Base-by-base conservation (phyloP, 139 green algal genomes). In the Nannochloris sp. region DNA sequence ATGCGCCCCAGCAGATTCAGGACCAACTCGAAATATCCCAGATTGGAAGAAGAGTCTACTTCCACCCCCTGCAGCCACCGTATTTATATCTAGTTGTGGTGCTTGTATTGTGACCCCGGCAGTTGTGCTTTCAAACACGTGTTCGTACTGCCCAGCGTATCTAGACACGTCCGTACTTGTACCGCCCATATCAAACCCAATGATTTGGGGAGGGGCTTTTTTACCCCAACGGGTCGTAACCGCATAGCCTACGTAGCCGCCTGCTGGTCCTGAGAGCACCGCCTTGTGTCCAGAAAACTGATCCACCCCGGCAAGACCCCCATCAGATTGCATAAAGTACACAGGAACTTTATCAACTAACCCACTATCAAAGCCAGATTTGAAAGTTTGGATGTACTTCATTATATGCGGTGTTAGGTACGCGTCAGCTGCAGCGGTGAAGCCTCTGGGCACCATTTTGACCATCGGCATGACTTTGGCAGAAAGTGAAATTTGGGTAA, bases 171-270 rank as follows among this genome's bases (percentile, higher is more conserved):
- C 93, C 4, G 86, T 93, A 44, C 65, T 84, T 29, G 86, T 93
- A 54, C 86, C 93, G 19, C 93, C 93, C 93, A 98, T 98, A 73
- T 98, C 93, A 68, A 98, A 98, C 8, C 93, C 93, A 70, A 98
- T 97, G 9, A 95, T 74, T 73, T 96, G 82, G 29, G 64, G 61
- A 15, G 55, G 37, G 24, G n/a, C 51, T 4, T 47, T 13, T 31
- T 53, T 45, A 44, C 80, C 65, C 81, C 82, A 93, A 24, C 65
- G 59, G 1, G 90, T 96, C 27, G 90, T 95, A 7, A 86, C 71
- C 0, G 91, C 90, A 54, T 93, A 96, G 1, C 91, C 89, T 48
- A 96, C 89, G 48, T 95, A 95, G 2, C 89, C 88, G 42, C 83
- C 93, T 71, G 81, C 93, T 1, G 93, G 93, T 0, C 93, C 93